Evolutionary conservation across 345 rosid species (phyloP).

Genomic region (Pistacia vera): DNA sequence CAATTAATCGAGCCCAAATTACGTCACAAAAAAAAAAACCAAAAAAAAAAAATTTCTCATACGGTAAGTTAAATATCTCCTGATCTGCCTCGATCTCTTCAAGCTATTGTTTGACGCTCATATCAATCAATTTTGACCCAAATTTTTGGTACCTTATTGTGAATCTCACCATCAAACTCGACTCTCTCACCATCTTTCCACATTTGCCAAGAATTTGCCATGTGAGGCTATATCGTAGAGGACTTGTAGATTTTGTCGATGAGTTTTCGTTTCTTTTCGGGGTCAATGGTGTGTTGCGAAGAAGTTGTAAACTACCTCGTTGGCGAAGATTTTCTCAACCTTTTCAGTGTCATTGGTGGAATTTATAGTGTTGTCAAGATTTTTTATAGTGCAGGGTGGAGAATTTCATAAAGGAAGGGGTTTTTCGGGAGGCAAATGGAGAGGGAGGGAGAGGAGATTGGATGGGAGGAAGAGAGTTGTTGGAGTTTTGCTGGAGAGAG

Average conservation of each 20-base stretch:
- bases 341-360: conserved; percentile 66
- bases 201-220: no score
- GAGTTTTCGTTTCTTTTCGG: conserved; percentile 52
- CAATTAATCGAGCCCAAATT: no score
- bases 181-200: no score
- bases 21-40: no score
- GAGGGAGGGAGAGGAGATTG: conserved; percentile 36
- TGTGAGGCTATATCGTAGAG: no score
- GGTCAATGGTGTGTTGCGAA: conserved; percentile 54
- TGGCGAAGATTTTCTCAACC: conserved; percentile 68
- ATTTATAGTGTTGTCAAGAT: conserved; percentile 56
- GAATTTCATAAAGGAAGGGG: conserved; percentile 23
- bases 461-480: conserved; percentile 49
- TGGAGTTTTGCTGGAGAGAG: conserved; percentile 53
- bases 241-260: conserved; percentile 56
- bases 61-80: no score
- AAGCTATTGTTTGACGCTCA: no score
- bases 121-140: no score
- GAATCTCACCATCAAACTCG: no score
- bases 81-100: no score
- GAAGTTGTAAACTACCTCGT: conserved; percentile 44
- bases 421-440: conserved; percentile 26
- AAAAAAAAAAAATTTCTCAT: no score
- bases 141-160: no score
- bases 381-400: conserved; percentile 34